Base-by-base conservation (phyloP, 768 basidiomycete genomes). In the Mycena galericulata region DNA sequence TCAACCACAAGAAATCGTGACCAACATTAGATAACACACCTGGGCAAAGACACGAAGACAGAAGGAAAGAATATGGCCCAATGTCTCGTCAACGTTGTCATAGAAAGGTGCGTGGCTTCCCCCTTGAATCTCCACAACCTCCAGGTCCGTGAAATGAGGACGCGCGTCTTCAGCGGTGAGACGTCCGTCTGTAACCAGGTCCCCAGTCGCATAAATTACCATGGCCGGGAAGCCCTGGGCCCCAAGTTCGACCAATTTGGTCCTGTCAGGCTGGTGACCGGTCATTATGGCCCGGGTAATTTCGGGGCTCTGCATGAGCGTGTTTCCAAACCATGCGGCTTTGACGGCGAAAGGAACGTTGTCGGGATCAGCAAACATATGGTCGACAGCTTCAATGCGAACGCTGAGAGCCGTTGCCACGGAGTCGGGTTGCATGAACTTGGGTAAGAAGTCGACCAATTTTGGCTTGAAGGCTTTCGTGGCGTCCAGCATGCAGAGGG, bases 21-120 rank as follows among this genome's bases (percentile, higher is more conserved):
- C 22, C 22, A 20, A 5, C 41, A 5, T 30, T 17, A 2, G 50
- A n/a, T n/a, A n/a, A n/a, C 47, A 12, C 40, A 65, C 65, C 65
- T 66, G 40, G 10, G 22, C 47, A 32, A 34, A 55, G 11, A 68
- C 58, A n/a, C 67, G 70, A 29, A 61, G 40, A 55, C 62, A 64
- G 47, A 72, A 72, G 10, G 47, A 18, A 12, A 72, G 49, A 38
- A 72, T 60, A 51, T 54, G 46, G 12, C 34, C 47, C n/a, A 72
- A 58, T 11, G 67, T 62, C 36, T 68, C 67, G 49, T 68, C 67
- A 5, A 72, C 11, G 20, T 45, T 59, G 43, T 72, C 70, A 27
- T 68, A 68, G 29, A 72, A 72, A 17, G 68, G 47, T 10, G 63
- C 36, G 62, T 68, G 70, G 20, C 70, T 65, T 9, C 67, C 63